Evolutionary conservation across 441 rosid genomes (phyloP), one percentile per base, ranked within the genome.

Genomic region (Mallotus repandus): DNA sequence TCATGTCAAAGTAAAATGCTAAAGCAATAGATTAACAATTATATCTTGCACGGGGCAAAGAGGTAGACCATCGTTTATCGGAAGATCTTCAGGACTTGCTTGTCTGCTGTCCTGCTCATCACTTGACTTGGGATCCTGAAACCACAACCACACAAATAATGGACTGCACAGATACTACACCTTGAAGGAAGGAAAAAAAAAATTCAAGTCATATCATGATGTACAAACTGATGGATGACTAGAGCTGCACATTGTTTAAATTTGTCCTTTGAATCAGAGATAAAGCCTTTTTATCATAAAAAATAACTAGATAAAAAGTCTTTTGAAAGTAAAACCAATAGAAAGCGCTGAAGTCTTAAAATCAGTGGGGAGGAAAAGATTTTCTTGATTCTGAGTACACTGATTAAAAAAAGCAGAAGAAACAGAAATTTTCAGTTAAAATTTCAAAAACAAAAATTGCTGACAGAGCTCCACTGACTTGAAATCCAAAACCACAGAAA

Each of bases 51-150:
- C 35, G 76, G 66, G n/a, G 70, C 43, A 35, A 64, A 67, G 79
- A 81, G 55, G 54, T 80, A 71, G 68, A 81, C 86, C 80, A 15
- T 56, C 19, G 64, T 78, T 73, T 32, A 57, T 71, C 35, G 61
- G 79, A 57, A 62, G 75, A 75, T 74, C 64, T 74, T 68, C 80
- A 12, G 46, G 61, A 48, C 79, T 71, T 62, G 46, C 66, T 72
- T 56, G 74, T 52, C 69, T 62, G 49, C 55, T 57, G 62, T 38
- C 69, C 78, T 80, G 80, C 77, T 60, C 53, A 21, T 75, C 76
- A 62, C 77, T 77, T 25, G 54, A 32, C 54, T 71, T 62, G 2
- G 66, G 46, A 72, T 78, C 74, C 79, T 70, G 81, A 69, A 77
- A 72, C 68, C 73, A 70, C 46, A 78, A 50, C 58, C 66, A 61